Conservation (phyloP, 2,329 filamentous ascomycete genomes). For the Phyllosticta capitalensis region DNA sequence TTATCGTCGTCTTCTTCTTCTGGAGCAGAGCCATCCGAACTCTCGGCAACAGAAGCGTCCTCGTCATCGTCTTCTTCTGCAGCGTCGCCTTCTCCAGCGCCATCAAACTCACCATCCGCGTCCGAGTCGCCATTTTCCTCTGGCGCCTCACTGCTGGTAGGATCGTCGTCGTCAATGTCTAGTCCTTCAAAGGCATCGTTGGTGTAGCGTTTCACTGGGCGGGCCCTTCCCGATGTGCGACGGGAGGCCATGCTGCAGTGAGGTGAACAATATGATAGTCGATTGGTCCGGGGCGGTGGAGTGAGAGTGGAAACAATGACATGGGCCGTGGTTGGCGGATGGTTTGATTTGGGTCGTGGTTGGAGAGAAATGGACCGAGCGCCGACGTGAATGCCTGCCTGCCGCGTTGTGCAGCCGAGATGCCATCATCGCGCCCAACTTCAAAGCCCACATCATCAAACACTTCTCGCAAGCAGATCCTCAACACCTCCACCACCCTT, state of each 20-base stretch:
- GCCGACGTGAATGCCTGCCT: background rate
- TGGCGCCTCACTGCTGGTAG: background rate
- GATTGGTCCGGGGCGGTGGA: background rate
- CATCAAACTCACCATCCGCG: constrained; percentile 24
- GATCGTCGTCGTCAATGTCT: constrained; percentile 15
- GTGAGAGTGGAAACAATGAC: background rate
- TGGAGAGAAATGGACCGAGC: background rate
- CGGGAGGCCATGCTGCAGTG: constrained; percentile 5
- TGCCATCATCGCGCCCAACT: background rate
- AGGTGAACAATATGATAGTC: no score
- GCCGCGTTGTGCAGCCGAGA: background rate
- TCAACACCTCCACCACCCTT: background rate
- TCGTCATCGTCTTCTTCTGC: constrained; percentile 15
- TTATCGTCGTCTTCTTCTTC: constrained; percentile 9
- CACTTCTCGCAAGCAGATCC: background rate
- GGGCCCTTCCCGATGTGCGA: constrained; percentile 7
- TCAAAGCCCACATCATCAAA: background rate
- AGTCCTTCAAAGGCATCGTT: constrained; percentile 28
- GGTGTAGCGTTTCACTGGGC: constrained; percentile 17
- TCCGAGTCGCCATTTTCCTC: constrained; percentile 23
- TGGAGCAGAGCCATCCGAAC: constrained; percentile 1
- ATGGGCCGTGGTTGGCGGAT: background rate
- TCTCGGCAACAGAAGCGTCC: constrained; percentile 3
- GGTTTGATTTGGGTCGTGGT: background rate
- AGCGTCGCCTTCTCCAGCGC: constrained; percentile 7